Percentiles rank a stretch among this genome's conserved stretches.
Conservation (phyloP, 148 eudicot genomes). For the Silene uniflora region DNA sequence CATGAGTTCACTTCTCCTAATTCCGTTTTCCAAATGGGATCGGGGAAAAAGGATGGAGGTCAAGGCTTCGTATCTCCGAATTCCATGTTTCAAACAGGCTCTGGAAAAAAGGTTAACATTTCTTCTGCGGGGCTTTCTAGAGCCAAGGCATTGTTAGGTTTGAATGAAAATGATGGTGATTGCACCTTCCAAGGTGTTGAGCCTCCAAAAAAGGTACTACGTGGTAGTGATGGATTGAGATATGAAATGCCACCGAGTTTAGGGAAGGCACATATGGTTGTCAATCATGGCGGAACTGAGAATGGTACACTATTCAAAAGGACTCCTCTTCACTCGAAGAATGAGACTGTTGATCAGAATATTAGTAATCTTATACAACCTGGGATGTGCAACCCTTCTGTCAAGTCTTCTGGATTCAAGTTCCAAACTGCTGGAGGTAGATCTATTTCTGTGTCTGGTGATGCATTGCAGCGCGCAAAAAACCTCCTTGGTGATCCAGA, state of each 20-base stretch:
- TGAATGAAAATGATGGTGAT: slow-evolving; percentile 35
- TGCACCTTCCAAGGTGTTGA: slow-evolving; percentile 34
- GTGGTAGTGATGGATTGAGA: slow-evolving; percentile 21
- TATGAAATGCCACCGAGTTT: slow-evolving; percentile 23
- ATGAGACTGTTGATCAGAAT: slow-evolving; percentile 24
- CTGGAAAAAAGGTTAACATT: slow-evolving; percentile 70
- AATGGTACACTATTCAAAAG: slow-evolving; percentile 26
- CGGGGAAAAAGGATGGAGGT: slow-evolving; percentile 46
- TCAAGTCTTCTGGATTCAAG: slow-evolving; percentile 59
- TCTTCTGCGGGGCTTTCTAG: slow-evolving; percentile 62
- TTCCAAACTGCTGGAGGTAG: slow-evolving; percentile 91
- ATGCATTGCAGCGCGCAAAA: slow-evolving; percentile 82
- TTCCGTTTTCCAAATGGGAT: slow-evolving; percentile 87
- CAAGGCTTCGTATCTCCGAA: slow-evolving; percentile 29
- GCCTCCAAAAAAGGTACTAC: slow-evolving; percentile 31
- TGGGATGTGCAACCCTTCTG: slow-evolving; percentile 18
- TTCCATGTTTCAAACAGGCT: slow-evolving; percentile 89
- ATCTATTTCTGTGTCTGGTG: slow-evolving; percentile 76
- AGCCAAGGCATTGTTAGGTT: slow-evolving; percentile 70
- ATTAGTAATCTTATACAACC: slow-evolving; percentile 30
- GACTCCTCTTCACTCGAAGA: slow-evolving; percentile 23
- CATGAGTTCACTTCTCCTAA: slow-evolving; percentile 29
- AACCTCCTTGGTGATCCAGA: slow-evolving; percentile 86
- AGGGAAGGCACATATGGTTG: slow-evolving; percentile 13
- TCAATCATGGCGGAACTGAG: slow-evolving; percentile 16